Evolutionary conservation across 139 green algal genomes (phyloP), one percentile per base, ranked within the genome.

Genomic region (Chlamydomonas asymmetrica): DNA sequence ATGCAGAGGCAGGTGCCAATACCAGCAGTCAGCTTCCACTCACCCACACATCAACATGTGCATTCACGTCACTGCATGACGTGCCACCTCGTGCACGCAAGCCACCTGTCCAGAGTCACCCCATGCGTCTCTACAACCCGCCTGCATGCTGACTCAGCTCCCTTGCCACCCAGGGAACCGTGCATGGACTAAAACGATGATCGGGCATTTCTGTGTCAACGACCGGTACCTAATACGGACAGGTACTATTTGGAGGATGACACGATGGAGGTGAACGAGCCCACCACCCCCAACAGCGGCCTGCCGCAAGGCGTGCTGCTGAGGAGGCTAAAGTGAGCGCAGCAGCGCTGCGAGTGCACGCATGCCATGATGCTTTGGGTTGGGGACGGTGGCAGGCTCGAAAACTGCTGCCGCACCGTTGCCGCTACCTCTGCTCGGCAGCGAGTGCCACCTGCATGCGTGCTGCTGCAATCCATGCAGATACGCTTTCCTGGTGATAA

Each of bases 221-320:
- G 52, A n/a, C 54, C 75, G 29, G 49, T 22, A n/a, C 49, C 22
- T 57, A 73, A 82, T 65, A 84, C 90, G 61, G 87, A 94, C 34
- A 87, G 87, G 57, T 91, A 90, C 78, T 95, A 94, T 74, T 72
- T 96, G 59, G 90, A 95, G 80, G 90, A 97, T 64, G 85, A 84
- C 74, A 89, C 70, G 59, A 76, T 94, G 43, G 82, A 96, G 72
- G 73, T 97, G 4, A 80, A 66, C 4, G 92, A 98, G 85, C 86
- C 87, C 5, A 77, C 78, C 73, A 69, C 90, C 77, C 39, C 76
- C 7, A 96, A 96, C 80, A 90, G 79, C 52, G 92, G 92, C 27
- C 82, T 96, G 61, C 73, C 74, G 10, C 92, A 95, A 84, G 92
- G 91, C 41, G 83, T 76, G 34, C 86, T 93, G 60, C 81, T 94